Evolutionary conservation across 495 filamentous ascomycete genomes (phyloP), one percentile per base, ranked within the genome.

Genomic region (Daldinia decipiens): DNA sequence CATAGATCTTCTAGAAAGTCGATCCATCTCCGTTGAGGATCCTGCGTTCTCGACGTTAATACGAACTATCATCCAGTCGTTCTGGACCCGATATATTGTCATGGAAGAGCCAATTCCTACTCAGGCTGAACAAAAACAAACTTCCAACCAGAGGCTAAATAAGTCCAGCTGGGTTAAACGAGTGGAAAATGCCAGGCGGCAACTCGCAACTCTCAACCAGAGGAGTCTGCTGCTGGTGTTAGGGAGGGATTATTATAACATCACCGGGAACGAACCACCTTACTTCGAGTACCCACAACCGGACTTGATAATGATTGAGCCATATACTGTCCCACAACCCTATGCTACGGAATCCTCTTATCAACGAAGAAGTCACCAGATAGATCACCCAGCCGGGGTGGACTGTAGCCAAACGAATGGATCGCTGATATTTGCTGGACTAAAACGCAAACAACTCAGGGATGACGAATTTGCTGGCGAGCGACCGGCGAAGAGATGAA

Each of bases 1-100:
- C 32, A 34, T 61, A 6, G 38, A 60, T n/a, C 5, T 36, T n/a
- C 26, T 61, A 40, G 26, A 32, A 8, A 26, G 21, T 11, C 45
- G 45, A 47, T 38, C 47, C 0, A 29, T 55, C n/a, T 45, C 56
- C 7, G n/a, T 34, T 4, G 47, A 24, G 3, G 64, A 60, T 27
- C 55, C 57, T 34, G 4, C 27, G 1, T 40, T 54, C 21, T 45
- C 57, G 7, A 8, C 8, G 11, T 17, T 67, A 13, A 12, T 47
- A 7, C 32, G 50, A 38, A 55, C 36, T 39, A 60, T 67, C n/a
- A 34, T 67, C 17, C 39, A 40, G 26, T 27, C 5, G 4, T 66
- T 40, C 21, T 66, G 63, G 63, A 40, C 31, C 19, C 47, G 50
- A 54, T 54, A 54, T 11, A 12, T 54, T 31, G 21, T 54, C 9